Base-by-base conservation (phyloP, 2,329 filamentous ascomycete genomes). In the Colletotrichum navitas region DNA sequence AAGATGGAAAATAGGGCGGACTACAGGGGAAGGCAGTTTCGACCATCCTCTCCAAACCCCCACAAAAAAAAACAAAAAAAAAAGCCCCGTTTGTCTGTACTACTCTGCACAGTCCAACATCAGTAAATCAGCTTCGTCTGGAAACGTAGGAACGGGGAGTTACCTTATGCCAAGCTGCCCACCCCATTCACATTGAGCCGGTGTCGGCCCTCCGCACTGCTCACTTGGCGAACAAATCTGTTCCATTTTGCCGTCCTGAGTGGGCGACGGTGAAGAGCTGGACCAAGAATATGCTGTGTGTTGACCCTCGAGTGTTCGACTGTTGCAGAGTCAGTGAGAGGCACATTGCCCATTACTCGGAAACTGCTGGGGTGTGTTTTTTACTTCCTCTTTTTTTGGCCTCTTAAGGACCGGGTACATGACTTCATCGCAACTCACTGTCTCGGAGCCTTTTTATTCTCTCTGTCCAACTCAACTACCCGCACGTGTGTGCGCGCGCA, bases 131-230 rank as follows among this genome's bases (percentile, higher is more conserved):
- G 45, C 60, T 43, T 54, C 49, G 34, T 34, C 24, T 63, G 18
- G 61, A 49, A 68, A 49, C 21, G 36, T 41, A n/a, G 39, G 12
- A 16, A 18, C 3, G 29, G 18, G 32, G 61, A 21, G 26, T 51
- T 47, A 34, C 43, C 68, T 71, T 64, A 52, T 59, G 51, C 52
- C 65, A 68, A 68, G 12, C 63, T 71, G 68, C 64, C 52, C 29
- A 47, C 45, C n/a, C n/a, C 8, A 45, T 45, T 45, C 21, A 45
- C 43, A 11, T n/a, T 58, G 32, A 68, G 68, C 52, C 52, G 58
- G 64, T 63, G 68, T 71, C 52, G 64, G 64, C 52, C 34, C 45
- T 68, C 8, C 52, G 68, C 58, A 68, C 36, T 52, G 58, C 56
- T 64, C 62, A 66, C 18, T 36, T 41, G 41, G 34, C 32, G 36